phyloP scores from a whole-genome alignment of 208 protist species.

The Trichomonas tenax region DNA sequence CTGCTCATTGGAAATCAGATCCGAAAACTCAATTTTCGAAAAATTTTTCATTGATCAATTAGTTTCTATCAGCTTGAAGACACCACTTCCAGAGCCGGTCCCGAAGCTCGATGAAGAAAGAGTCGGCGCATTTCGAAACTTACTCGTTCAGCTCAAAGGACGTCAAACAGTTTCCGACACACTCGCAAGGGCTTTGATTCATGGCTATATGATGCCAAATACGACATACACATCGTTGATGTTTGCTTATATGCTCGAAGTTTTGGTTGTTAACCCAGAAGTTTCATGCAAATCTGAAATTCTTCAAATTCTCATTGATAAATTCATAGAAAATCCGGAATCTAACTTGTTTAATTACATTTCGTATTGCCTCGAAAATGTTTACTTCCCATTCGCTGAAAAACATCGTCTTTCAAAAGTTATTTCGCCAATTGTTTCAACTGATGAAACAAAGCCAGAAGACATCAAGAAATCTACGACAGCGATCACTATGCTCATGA shows the following conservation, averaged over 20 bases:
- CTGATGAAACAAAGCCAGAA: background rate
- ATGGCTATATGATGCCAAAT: background rate
- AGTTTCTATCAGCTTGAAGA: background rate
- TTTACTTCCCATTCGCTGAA: background rate
- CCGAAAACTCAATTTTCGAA: background rate
- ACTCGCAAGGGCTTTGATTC: background rate
- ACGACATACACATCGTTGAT: background rate
- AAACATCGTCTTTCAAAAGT: background rate
- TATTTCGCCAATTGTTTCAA: background rate
- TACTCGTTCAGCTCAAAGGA: background rate
- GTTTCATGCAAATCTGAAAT: background rate
- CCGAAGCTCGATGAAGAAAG: background rate
- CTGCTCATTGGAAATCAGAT: background rate
- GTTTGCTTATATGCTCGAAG: background rate
- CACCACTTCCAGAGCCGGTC: background rate
- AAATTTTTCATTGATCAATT: background rate
- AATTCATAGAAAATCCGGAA: background rate
- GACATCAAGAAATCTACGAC: background rate
- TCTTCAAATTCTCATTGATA: background rate
- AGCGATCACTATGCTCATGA: background rate
- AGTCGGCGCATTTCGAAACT: background rate
- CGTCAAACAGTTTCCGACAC: background rate
- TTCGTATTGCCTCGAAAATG: background rate
- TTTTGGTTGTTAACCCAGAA: too few relatives aligned
- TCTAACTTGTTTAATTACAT: background rate